Conservation (phyloP, 495 filamentous ascomycete genomes). For the Xylaria longipes region DNA sequence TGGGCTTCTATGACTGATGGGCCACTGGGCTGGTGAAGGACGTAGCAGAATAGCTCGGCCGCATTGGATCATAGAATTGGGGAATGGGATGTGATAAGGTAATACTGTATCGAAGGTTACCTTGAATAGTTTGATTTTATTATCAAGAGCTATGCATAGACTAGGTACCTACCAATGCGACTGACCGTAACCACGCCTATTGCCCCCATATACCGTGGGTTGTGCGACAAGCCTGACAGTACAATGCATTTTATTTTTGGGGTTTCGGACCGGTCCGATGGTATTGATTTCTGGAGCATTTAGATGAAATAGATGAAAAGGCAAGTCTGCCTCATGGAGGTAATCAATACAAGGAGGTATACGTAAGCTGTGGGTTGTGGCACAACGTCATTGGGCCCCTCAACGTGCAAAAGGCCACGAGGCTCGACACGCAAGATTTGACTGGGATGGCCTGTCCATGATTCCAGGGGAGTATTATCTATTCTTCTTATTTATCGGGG, state of each 20-base stretch:
- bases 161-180: neutral
- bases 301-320: too few relatives aligned
- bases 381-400: neutral
- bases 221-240: neutral
- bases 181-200: too few relatives aligned
- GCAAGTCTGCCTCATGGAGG: neutral
- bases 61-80: neutral
- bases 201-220: too few relatives aligned
- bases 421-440: neutral
- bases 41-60: neutral
- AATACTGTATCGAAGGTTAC: neutral
- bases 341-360: neutral
- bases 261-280: too few relatives aligned
- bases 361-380: neutral
- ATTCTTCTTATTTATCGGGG: slow-evolving; percentile 10
- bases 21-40: neutral
- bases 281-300: too few relatives aligned
- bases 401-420: neutral
- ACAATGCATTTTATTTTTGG: neutral
- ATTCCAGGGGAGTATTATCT: neutral
- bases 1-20: slow-evolving; percentile 46
- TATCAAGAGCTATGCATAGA: neutral
- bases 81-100: neutral
- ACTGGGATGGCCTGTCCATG: neutral
- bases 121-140: neutral